phyloP scores from a whole-genome alignment of 441 rosid species.

The Omphalea diandra region DNA sequence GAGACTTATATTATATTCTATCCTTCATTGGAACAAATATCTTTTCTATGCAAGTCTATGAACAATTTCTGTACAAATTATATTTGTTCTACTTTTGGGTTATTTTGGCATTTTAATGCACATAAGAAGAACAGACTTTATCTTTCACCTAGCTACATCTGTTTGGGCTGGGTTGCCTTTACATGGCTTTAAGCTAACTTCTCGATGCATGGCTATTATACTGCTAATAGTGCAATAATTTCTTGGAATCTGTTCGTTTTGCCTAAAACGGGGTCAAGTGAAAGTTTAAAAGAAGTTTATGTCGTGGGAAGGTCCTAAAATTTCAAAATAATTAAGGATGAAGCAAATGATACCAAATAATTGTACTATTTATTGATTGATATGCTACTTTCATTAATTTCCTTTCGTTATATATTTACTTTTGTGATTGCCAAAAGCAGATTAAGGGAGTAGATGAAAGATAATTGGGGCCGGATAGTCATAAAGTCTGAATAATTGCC shows the following conservation, averaged over 20 bases:
- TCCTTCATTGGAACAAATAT: constrained; percentile 24
- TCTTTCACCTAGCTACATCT: neutral
- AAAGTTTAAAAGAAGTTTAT: no score
- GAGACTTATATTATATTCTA: constrained; percentile 25
- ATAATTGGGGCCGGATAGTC: no score
- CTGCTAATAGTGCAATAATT: neutral
- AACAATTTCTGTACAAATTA: constrained; percentile 16
- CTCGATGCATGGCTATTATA: no score
- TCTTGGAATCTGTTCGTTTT: constrained; percentile 2
- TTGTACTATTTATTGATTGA: constrained; percentile 8
- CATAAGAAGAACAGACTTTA: neutral
- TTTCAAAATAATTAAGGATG: no score
- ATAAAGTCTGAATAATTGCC: neutral
- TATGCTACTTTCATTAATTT: neutral
- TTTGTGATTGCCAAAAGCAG: neutral
- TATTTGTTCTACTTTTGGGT: no score
- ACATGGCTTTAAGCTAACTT: neutral
- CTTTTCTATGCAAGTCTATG: constrained; percentile 9
- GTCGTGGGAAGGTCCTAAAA: no score
- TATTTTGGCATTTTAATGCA: neutral
- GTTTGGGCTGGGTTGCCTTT: no score
- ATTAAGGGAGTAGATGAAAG: neutral
- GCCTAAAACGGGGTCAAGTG: neutral
- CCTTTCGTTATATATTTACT: no score
- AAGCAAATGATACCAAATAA: neutral